Evolutionary conservation across 768 basidiomycete genomes (phyloP).

Genomic region (Xerocomus spinulosus): DNA sequence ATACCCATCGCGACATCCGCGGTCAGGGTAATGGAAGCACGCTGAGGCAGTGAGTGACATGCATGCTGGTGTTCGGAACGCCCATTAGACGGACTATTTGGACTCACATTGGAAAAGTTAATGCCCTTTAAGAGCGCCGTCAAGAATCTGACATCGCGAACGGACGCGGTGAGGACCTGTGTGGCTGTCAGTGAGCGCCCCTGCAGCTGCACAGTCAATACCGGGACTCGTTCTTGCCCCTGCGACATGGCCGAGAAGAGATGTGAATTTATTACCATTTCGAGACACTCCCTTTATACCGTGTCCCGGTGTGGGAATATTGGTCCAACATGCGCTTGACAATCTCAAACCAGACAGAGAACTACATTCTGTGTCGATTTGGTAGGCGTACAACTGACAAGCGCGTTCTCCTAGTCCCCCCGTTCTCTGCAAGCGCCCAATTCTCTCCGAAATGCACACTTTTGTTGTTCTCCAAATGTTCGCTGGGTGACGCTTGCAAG

Average conservation of each 20-base stretch:
- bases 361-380: slow-evolving; percentile 21
- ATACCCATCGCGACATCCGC: slow-evolving; percentile 66
- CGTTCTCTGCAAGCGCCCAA: slow-evolving; percentile 20
- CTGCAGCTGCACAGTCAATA: slow-evolving; percentile 2
- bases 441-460: slow-evolving; percentile 17
- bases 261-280: neutral
- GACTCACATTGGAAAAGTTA: slow-evolving; percentile 70
- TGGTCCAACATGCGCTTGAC: slow-evolving; percentile 26
- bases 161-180: slow-evolving; percentile 63
- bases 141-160: slow-evolving; percentile 81
- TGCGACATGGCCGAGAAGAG: slow-evolving; percentile 3
- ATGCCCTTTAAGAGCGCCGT: slow-evolving; percentile 76
- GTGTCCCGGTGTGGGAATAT: too few relatives aligned
- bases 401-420: slow-evolving; percentile 16
- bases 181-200: slow-evolving; percentile 3
- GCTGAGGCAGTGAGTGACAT: slow-evolving; percentile 37
- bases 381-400: neutral
- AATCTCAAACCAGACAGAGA: slow-evolving; percentile 36
- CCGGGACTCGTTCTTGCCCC: slow-evolving; percentile 22
- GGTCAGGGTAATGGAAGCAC: slow-evolving; percentile 71
- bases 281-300: too few relatives aligned
- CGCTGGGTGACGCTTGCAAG: slow-evolving; percentile 20
- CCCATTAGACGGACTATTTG: neutral
- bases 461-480: slow-evolving; percentile 16
- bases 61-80: neutral